Evolutionary conservation across 129 eudicot genomes (phyloP), one percentile per base, ranked within the genome.

Genomic region (Pseudognaphalium luteoalbum): DNA sequence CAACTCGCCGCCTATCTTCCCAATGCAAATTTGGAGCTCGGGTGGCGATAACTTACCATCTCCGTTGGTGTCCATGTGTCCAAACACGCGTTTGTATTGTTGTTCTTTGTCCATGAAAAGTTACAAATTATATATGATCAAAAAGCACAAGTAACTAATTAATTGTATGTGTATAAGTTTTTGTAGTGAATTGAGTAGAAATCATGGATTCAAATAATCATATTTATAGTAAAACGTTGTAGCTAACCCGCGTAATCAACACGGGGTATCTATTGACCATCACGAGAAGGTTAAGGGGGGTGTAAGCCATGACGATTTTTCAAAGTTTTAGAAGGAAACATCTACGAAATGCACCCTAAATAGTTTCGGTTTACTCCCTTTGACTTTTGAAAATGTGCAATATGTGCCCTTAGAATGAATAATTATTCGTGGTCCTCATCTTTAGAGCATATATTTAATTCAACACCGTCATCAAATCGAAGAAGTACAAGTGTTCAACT

Each of bases 31-130:
- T 73, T 67, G 88, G 16, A 90, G 84, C 87, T 90, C 96, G 0
- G 70, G 52, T 5, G 91, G 74, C 7, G 91, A 83, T 82, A 90
- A 67, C 58, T 82, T 90, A 15, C 91, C 93, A 57, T 90, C 93
- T 20, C 80, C 83, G 42, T 91, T 75, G 10, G 73, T 68, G 66
- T 91, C 93, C 32, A 91, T 73, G 50, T 83, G 88, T 10, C 64
- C 59, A 63, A 91, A 91, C 10, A 88, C 91, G 0, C 89, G 83
- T 19, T 17, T 84, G 77, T 79, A 88, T 82, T 87, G 90, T 76
- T 71, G 63, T 2, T 70, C 7, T 68, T 73, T 87, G 14, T 76
- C 90, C 83, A 80, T 79, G 1, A 59, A 78, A 59, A 11, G 33
- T 29, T n/a, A 3, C 51, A 57, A 56, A 57, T 14, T 14, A 15